Percentiles rank a stretch among this genome's conserved stretches.
phyloP scores from a whole-genome alignment of 306 rosid genomes.

The Luffa aegyptiaca region DNA sequence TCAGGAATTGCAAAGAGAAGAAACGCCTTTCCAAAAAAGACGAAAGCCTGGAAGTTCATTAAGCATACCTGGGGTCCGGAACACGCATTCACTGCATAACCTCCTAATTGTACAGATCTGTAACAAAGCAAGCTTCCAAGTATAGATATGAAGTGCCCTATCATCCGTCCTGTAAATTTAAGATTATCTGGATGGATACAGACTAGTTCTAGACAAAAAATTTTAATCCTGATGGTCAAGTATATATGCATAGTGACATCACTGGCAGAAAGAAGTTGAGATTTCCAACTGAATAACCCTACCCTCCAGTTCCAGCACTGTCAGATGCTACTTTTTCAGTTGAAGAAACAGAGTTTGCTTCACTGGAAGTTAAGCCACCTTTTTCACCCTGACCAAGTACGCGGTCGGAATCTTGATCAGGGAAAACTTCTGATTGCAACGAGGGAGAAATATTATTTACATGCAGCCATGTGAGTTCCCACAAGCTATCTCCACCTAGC shows the following conservation, averaged over 20 bases:
- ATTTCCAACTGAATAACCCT: not conserved
- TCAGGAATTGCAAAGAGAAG: not conserved
- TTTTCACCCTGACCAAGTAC: slow-evolving; percentile 33
- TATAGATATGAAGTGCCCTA: not conserved
- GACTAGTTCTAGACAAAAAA: slow-evolving; percentile 8
- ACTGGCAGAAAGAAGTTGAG: not conserved
- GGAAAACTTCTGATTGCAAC: slow-evolving; percentile 79
- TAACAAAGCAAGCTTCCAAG: slow-evolving; percentile 10
- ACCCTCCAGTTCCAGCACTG: slow-evolving; percentile 27
- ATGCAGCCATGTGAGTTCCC: slow-evolving; percentile 96
- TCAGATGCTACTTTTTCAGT: slow-evolving; percentile 29
- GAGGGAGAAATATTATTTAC: slow-evolving; percentile 76
- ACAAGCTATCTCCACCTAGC: slow-evolving; percentile 86
- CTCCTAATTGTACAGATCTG: not conserved
- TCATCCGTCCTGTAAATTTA: not conserved
- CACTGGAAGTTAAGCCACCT: slow-evolving; percentile 10
- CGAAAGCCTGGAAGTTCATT: not conserved
- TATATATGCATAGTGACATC: slow-evolving; percentile 6
- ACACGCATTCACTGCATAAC: not conserved
- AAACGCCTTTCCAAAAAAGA: not conserved
- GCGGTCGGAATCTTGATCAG: slow-evolving; percentile 59
- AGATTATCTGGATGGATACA: slow-evolving; percentile 4
- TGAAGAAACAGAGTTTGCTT: slow-evolving; percentile 27
- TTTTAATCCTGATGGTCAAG: not conserved
- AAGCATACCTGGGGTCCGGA: slow-evolving; percentile 3